Percentiles rank a stretch among this genome's conserved stretches.
phyloP scores from a whole-genome alignment of 1,284 basidiomycete genomes.

The Puccinia horiana region DNA sequence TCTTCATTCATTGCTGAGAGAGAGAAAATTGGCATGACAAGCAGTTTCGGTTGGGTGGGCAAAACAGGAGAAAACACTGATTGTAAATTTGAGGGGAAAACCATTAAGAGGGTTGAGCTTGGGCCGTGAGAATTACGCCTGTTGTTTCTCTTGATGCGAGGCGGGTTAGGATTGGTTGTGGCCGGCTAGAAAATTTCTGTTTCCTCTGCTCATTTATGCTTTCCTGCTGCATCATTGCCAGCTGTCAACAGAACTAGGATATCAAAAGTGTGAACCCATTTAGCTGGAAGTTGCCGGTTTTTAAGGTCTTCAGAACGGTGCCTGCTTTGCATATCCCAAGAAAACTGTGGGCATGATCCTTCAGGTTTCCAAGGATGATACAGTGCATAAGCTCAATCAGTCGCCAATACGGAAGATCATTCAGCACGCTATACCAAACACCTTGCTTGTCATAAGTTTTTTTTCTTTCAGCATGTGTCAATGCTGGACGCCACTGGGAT shows the following conservation, averaged over 20 bases:
- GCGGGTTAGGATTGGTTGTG: background rate
- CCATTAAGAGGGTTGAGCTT: background rate
- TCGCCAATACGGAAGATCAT: slow-evolving; percentile 21
- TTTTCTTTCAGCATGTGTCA: background rate
- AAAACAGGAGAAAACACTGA: background rate
- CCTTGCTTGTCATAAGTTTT: background rate
- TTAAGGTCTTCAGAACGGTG: background rate
- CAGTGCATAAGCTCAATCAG: slow-evolving; percentile 16
- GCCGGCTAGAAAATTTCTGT: background rate
- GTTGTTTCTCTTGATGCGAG: slow-evolving; percentile 2
- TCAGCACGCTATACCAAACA: slow-evolving; percentile 4
- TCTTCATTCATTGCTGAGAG: background rate
- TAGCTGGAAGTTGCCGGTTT: slow-evolving; percentile 4
- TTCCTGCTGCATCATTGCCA: background rate
- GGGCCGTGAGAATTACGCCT: background rate
- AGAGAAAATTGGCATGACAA: background rate
- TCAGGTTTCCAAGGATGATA: slow-evolving; percentile 9
- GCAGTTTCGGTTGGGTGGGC: background rate
- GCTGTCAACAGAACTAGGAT: background rate
- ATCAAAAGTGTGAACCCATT: background rate
- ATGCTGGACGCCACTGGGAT: background rate
- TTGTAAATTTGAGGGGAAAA: background rate
- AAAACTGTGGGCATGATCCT: background rate
- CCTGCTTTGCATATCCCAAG: background rate
- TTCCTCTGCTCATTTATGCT: background rate